Evolutionary conservation across 2,329 filamentous ascomycete species (phyloP), one percentile per base, ranked within the genome.

Genomic region (Verticillium zaregamsianum): DNA sequence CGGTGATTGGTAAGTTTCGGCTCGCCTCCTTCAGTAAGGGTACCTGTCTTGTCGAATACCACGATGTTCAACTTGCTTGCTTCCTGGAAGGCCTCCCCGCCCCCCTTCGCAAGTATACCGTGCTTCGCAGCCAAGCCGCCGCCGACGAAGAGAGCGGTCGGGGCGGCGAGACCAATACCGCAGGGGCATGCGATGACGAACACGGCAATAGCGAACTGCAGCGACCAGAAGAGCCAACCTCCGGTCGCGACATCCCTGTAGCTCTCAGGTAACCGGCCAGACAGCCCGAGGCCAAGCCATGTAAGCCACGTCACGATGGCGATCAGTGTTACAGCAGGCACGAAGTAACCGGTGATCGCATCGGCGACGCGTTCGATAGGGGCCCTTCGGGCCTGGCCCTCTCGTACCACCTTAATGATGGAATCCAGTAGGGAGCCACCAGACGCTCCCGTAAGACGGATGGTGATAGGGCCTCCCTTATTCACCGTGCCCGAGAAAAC

Each of bases 1-100:
- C 74, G 68, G 11, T 76, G 77, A 65, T 87, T 82, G 0, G 86
- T 90, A 25, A 94, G 87, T 31, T 80, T 84, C 0, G 91, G 90
- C 66, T 91, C 87, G 7, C 89, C 90, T 5, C 90, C 80, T 68
- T 89, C 79, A 0, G 92, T 95, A 62, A 96, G 77, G 0, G 92
- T 96, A 1, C 92, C 92, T 0, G 92, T 96, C 80, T 96, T 95
- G 80, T 96, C 92, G 71, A 96, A 95, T 1, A 95, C 90, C 49
- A 95, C 87, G 59, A 88, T 89, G 72, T 92, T 87, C 54, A 93
- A 81, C 12, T 84, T 85, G 71, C 90, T 93, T 4, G 91, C 91
- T 76, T 92, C 92, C 72, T 94, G 90, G 71, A 95, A 94, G 0
- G 91, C 92, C 71, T 93, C 90, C 35, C 92, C 92, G 28, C 92